Evolutionary conservation across 2,329 filamentous ascomycete species (phyloP).

Genomic region (Torrubiella hemipterigena): DNA sequence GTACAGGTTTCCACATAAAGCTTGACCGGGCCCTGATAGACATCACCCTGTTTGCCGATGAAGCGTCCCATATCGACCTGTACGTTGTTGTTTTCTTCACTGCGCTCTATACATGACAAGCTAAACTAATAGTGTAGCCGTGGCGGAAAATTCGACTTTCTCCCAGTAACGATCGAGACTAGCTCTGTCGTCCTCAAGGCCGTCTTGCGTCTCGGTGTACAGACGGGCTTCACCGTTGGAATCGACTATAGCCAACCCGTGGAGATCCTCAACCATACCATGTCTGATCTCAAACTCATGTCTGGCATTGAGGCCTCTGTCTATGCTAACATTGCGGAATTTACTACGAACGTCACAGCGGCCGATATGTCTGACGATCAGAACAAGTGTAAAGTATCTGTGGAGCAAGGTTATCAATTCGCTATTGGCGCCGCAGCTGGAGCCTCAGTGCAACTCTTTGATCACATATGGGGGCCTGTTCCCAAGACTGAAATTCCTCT

Average conservation of each 20-base stretch:
- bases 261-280: slow-evolving; percentile 8
- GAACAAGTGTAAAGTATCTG: slow-evolving; percentile 28
- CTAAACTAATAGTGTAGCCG: slow-evolving; percentile 20
- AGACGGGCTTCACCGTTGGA: slow-evolving; percentile 25
- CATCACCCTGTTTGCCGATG: slow-evolving; percentile 35
- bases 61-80: slow-evolving; percentile 35
- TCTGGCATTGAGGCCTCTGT: slow-evolving; percentile 35
- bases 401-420: slow-evolving; percentile 37
- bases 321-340: slow-evolving; percentile 40
- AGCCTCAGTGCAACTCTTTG: slow-evolving; percentile 31
- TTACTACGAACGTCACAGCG: slow-evolving; percentile 37
- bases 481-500: slow-evolving; percentile 34
- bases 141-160: slow-evolving; percentile 42
- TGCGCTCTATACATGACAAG: background rate
- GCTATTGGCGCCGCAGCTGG: slow-evolving; percentile 42
- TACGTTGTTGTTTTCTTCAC: slow-evolving; percentile 19
- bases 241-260: slow-evolving; percentile 12
- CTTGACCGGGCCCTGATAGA: slow-evolving; percentile 39
- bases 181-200: slow-evolving; percentile 29
- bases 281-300: slow-evolving; percentile 13
- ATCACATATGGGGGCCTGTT: slow-evolving; percentile 36
- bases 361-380: slow-evolving; percentile 14
- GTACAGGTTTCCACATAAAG: slow-evolving; percentile 41
- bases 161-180: slow-evolving; percentile 37
- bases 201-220: slow-evolving; percentile 31